These are phyloP conservation scores for Phylloporus arenicola DNA, from an alignment of 768 basidiomycete species.

Conservation along the genomic window DNA sequence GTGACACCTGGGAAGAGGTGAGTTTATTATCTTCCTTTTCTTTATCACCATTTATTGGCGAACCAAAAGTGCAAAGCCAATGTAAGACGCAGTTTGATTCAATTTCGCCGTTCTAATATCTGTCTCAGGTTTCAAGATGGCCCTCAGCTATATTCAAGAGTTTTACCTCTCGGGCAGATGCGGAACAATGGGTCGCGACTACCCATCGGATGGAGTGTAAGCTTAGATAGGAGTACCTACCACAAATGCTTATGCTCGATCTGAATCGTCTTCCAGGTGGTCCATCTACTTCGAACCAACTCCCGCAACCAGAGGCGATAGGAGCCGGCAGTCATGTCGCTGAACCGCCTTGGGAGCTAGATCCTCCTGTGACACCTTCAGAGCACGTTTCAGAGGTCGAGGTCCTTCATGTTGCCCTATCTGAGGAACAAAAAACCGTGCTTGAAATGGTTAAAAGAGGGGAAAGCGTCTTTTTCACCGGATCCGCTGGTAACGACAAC, in stretches of 20 bases:
- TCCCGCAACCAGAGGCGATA: background rate
- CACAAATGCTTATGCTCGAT: background rate
- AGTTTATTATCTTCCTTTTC: slow-evolving; percentile 8
- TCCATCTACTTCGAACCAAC: background rate
- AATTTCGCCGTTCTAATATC: background rate
- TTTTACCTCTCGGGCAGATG: slow-evolving; percentile 40
- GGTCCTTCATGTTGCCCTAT: slow-evolving; percentile 34
- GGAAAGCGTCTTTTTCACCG: slow-evolving; percentile 78
- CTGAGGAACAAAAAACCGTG: slow-evolving; percentile 48
- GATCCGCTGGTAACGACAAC: slow-evolving; percentile 55
- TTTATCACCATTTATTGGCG: background rate
- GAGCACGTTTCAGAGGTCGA: background rate
- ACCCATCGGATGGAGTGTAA: slow-evolving; percentile 12
- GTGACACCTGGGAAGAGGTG: slow-evolving; percentile 57
- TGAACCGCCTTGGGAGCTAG: background rate
- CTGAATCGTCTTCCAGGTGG: slow-evolving; percentile 7
- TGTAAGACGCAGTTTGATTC: slow-evolving; percentile 22
- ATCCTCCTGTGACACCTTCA: background rate
- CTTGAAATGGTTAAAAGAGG: slow-evolving; percentile 51
- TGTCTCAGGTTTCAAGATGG: slow-evolving; percentile 46
- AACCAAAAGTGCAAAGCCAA: slow-evolving; percentile 42
- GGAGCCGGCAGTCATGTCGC: background rate
- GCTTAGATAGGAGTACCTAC: slow-evolving; percentile 6
- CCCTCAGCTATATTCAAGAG: slow-evolving; percentile 50
- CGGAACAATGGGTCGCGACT: slow-evolving; percentile 45